Evolutionary conservation across 148 eudicot species (phyloP).

Genomic region (Drosera capensis): DNA sequence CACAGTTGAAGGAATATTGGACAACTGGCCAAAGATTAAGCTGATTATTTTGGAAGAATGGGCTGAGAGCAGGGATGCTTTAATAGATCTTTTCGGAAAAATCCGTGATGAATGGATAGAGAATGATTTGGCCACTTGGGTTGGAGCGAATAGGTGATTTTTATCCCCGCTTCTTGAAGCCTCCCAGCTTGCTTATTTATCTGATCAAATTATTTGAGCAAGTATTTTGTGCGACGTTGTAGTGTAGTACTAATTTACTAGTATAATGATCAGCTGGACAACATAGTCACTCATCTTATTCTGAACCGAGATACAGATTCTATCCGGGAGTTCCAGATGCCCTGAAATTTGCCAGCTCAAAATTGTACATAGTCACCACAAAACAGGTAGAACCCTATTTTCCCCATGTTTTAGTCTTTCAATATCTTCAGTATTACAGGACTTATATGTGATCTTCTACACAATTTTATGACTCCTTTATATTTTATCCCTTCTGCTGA

Average conservation of each 20-base stretch:
- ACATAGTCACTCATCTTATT: neutral
- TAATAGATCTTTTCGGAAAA: constrained; percentile 76
- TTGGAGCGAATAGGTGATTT: constrained; percentile 86
- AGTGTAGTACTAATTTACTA: neutral
- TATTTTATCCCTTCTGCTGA: neutral
- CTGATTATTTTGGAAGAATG: constrained; percentile 74
- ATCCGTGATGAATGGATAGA: constrained; percentile 95
- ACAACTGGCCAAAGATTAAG: constrained; percentile 66
- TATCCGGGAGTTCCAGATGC: constrained; percentile 97
- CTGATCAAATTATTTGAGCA: neutral
- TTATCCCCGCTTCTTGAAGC: no score
- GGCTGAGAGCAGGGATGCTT: constrained; percentile 55
- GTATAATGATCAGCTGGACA: neutral
- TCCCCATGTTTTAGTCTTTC: neutral
- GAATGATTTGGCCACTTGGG: constrained; percentile 73
- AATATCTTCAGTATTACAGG: neutral
- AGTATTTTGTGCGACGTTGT: neutral
- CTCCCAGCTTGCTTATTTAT: constrained; percentile 3
- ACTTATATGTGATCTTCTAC: neutral
- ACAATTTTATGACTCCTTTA: no score
- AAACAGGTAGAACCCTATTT: constrained; percentile 53
- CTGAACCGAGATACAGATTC: constrained; percentile 27
- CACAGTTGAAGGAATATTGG: constrained; percentile 56
- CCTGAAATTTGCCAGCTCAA: constrained; percentile 75
- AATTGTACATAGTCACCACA: constrained; percentile 81